Base-by-base conservation (phyloP, 2,329 filamentous ascomycete species). In the Colletotrichum liaoningense region DNA sequence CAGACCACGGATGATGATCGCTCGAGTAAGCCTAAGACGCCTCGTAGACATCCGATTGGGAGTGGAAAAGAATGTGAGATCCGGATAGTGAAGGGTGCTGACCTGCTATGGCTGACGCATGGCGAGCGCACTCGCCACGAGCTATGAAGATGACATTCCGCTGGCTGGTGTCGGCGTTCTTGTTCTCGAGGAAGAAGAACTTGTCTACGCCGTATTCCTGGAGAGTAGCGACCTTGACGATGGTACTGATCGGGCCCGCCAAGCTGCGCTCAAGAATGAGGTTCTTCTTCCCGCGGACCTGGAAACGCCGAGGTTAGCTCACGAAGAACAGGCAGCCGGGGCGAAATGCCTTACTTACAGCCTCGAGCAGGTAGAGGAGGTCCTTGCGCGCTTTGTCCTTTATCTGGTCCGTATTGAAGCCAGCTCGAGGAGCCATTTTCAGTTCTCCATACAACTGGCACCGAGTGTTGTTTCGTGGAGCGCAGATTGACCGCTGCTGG, bases 281-380 rank as follows among this genome's bases (percentile, higher is more conserved):
- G 80, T 98, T 98, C 89, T 99, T 99, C 90, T 98, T 99, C 78
- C 97, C 97, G 81, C 96, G 94, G 77, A 98, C 95, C 97, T 99
- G 80, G 14, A 52, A 58, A 35, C 59, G 24, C 42, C 42, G 38
- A 35, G 35, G 57, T 75, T 52, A 75, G 63, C 66, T 63, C 54
- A 38, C 24, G 46, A 49, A 73, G 58, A 60, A 30, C 54, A 56
- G n/a, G 38, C 24, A 54, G 55, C 26, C 54, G 59, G 38, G 16
- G 58, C 35, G 35, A 52, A 65, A 46, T 46, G 72, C 67, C 72
- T 75, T 68, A 94, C 95, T 91, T 93, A 99, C 97, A 84, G 94
- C 93, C 90, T 98, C 96, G 75, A 99, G 93, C 78, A 98, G 91
- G 84, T 93, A 92, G 77, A 99, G 89, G 77, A 99, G 88, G 82